Evolutionary conservation across 768 basidiomycete genomes (phyloP).

Genomic region (Tylopilus felleus): DNA sequence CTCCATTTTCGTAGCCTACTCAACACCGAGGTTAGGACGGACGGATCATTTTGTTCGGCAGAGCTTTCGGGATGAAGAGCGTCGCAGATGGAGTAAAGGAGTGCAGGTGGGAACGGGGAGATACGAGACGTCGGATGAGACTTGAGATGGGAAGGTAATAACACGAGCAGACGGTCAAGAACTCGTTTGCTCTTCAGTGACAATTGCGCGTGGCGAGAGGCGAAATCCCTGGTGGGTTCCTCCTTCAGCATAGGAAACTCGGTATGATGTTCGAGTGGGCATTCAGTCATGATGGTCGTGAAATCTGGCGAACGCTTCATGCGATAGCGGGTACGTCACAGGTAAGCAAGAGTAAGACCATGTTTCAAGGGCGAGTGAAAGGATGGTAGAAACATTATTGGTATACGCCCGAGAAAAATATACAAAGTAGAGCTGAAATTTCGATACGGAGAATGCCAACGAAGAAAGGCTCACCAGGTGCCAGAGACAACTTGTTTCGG

Average conservation of each 20-base stretch:
- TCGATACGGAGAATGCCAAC: not conserved
- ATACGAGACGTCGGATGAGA: not conserved
- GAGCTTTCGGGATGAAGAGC: constrained; percentile 3
- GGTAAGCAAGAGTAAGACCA: constrained; percentile 2
- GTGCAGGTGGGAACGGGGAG: constrained; percentile 9
- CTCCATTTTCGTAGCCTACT: constrained; percentile 25
- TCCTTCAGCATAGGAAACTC: not conserved
- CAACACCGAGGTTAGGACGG: constrained; percentile 23
- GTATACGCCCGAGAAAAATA: not conserved
- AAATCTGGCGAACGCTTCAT: constrained; percentile 15
- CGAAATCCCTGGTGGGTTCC: constrained; percentile 1
- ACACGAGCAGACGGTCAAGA: constrained; percentile 13
- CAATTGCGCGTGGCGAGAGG: constrained; percentile 2
- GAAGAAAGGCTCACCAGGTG: constrained; percentile 13
- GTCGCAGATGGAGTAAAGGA: constrained; percentile 26
- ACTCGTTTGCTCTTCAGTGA: constrained; percentile 7
- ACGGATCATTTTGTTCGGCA: not conserved
- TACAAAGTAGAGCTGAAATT: not conserved
- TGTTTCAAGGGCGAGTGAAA: constrained; percentile 6
- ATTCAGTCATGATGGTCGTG: constrained; percentile 21
- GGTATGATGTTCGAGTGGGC: constrained; percentile 4
- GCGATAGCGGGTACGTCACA: not conserved
- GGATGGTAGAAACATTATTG: not conserved
- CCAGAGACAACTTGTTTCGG: constrained; percentile 2
- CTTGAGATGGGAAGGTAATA: constrained; percentile 14